These are phyloP conservation scores for Eremochloa ophiuroides DNA, from an alignment of 176 grass and related monocot species.

Conservation along the genomic window DNA sequence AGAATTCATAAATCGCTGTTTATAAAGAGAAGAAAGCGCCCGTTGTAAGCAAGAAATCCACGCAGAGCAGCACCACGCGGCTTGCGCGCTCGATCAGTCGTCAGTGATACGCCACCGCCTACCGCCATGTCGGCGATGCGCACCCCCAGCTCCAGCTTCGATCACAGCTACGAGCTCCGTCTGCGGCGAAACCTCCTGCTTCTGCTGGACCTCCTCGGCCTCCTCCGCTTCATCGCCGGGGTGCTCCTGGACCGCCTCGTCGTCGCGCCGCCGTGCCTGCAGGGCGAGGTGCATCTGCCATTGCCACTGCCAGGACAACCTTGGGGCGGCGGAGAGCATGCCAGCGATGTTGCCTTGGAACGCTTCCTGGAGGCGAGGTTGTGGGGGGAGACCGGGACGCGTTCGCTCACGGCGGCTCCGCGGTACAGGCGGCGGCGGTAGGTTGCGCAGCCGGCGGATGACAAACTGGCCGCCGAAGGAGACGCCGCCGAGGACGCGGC, in stretches of 20 bases:
- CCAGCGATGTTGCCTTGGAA: not conserved
- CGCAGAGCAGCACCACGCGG: not conserved
- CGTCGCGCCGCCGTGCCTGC: conserved; percentile 21
- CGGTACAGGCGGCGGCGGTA: not conserved
- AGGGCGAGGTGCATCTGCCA: conserved; percentile 10
- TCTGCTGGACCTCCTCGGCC: conserved; percentile 11
- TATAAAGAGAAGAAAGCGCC: conserved; percentile 22
- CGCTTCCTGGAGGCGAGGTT: conserved; percentile 17
- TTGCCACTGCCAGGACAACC: not conserved
- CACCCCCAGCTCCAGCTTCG: not conserved
- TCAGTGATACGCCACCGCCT: not conserved
- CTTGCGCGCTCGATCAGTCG: not conserved
- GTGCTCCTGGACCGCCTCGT: conserved; percentile 39
- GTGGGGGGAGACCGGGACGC: not conserved
- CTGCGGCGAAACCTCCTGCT: conserved; percentile 4
- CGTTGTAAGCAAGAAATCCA: no score
- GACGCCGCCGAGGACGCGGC: not conserved
- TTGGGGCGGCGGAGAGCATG: conserved; percentile 1
- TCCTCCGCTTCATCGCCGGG: conserved; percentile 28
- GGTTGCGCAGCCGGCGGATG: not conserved
- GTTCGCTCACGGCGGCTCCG: not conserved
- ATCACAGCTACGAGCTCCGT: conserved; percentile 9
- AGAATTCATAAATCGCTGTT: no score
- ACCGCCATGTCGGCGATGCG: not conserved
- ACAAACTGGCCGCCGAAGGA: no score